Evolutionary conservation across 768 basidiomycete species (phyloP).

Genomic region (Suillus hirtellus): DNA sequence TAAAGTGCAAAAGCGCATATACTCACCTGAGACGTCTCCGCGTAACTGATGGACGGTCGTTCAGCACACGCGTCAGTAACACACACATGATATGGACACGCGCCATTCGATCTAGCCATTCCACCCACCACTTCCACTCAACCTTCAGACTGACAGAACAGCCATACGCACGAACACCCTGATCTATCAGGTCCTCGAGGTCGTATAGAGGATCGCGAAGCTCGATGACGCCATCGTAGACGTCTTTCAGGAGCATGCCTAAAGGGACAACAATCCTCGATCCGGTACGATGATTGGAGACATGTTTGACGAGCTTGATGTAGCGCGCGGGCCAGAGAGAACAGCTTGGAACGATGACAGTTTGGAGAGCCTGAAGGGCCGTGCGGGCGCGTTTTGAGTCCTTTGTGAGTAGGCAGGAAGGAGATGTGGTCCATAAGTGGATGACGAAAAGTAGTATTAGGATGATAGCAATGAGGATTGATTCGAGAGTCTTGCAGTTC

Average conservation of each 20-base stretch:
- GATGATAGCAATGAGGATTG: not conserved
- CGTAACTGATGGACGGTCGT: constrained; percentile 6
- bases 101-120: constrained; percentile 26
- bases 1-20: constrained; percentile 6
- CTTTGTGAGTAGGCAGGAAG: constrained; percentile 12
- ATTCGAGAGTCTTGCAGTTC: not conserved
- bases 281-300: constrained; percentile 12
- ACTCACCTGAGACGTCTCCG: constrained; percentile 21
- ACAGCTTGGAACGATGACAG: constrained; percentile 43
- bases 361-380: constrained; percentile 39
- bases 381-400: constrained; percentile 18
- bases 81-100: constrained; percentile 2
- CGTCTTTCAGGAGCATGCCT: constrained; percentile 36
- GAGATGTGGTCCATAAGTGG: not conserved
- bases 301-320: constrained; percentile 28
- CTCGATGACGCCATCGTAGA: constrained; percentile 44
- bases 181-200: constrained; percentile 38
- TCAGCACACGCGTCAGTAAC: constrained; percentile 3
- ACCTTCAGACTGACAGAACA: constrained; percentile 37
- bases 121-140: constrained; percentile 35
- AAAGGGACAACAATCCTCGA: constrained; percentile 35
- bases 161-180: constrained; percentile 36
- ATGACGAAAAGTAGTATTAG: not conserved
- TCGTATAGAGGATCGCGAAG: constrained; percentile 41
- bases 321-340: constrained; percentile 47